These are phyloP conservation scores for Fusarium protoensiforme DNA, from an alignment of 2,329 filamentous ascomycete species.

Conservation along the genomic window DNA sequence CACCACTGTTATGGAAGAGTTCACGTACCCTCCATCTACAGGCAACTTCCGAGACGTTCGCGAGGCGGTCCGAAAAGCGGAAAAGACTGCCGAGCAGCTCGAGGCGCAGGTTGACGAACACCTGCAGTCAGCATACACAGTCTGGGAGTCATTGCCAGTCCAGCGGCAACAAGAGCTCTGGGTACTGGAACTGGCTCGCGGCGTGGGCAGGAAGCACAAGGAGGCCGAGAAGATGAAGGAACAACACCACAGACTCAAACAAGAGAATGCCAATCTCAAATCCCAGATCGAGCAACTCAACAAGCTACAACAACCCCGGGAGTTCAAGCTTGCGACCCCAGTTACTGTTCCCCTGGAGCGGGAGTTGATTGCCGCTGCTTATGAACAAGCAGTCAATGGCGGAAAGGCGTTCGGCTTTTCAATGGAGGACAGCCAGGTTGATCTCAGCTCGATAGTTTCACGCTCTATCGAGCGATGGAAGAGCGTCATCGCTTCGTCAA, in stretches of 20 bases:
- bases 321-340: slow-evolving; percentile 66
- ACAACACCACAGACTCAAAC: slow-evolving; percentile 61
- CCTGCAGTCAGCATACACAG: slow-evolving; percentile 78
- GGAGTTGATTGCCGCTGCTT: slow-evolving; percentile 58
- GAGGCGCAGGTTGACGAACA: slow-evolving; percentile 80
- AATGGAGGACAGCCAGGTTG: slow-evolving; percentile 62
- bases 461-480: slow-evolving; percentile 72
- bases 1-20: slow-evolving; percentile 62
- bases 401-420: slow-evolving; percentile 57
- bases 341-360: slow-evolving; percentile 63
- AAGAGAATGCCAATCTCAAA: slow-evolving; percentile 68
- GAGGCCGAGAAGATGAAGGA: slow-evolving; percentile 64
- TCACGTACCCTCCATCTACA: slow-evolving; percentile 58
- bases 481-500: slow-evolving; percentile 64
- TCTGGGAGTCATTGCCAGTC: slow-evolving; percentile 75
- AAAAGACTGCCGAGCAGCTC: slow-evolving; percentile 66
- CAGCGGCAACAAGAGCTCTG: slow-evolving; percentile 69
- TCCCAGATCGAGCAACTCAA: slow-evolving; percentile 69
- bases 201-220: slow-evolving; percentile 66
- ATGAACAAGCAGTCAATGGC: slow-evolving; percentile 57
- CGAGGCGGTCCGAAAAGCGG: slow-evolving; percentile 60
- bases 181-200: slow-evolving; percentile 70
- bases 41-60: slow-evolving; percentile 55
- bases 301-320: slow-evolving; percentile 68
- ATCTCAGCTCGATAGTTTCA: slow-evolving; percentile 63